Conservation (phyloP, 495 filamentous ascomycete species). For the Penicillium mononematosum region DNA sequence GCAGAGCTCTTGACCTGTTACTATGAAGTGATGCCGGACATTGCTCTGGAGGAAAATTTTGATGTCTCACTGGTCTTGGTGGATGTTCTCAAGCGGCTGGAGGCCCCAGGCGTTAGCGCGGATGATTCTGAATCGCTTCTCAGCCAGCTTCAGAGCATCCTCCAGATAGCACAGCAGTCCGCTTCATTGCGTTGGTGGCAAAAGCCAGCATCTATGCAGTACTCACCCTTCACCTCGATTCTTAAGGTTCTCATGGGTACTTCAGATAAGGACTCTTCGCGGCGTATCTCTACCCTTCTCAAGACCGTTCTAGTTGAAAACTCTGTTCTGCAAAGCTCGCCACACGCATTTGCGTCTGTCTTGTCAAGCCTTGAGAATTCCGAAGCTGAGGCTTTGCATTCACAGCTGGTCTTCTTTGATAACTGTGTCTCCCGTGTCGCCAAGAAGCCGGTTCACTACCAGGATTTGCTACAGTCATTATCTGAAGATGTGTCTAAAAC, state of each 20-base stretch:
- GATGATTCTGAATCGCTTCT: conserved; percentile 53
- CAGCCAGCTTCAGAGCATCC: conserved; percentile 70
- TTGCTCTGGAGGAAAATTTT: conserved; percentile 78
- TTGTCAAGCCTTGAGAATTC: conserved; percentile 47
- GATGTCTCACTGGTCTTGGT: conserved; percentile 78
- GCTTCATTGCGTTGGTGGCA: conserved; percentile 82
- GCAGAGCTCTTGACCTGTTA: conserved; percentile 73
- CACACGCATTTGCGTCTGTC: conserved; percentile 36
- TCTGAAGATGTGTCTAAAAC: conserved; percentile 38
- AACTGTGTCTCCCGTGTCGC: conserved; percentile 71
- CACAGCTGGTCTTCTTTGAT: conserved; percentile 64
- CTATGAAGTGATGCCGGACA: conserved; percentile 76
- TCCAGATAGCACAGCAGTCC: conserved; percentile 73
- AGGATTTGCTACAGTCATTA: conserved; percentile 46
- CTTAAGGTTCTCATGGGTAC: conserved; percentile 42
- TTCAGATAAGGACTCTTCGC: conserved; percentile 35
- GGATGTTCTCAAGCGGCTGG: conserved; percentile 55
- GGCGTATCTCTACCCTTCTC: conserved; percentile 35
- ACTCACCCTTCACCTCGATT: conserved; percentile 48
- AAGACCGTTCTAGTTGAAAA: conserved; percentile 37
- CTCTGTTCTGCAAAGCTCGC: conserved; percentile 34
- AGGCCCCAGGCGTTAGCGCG: conserved; percentile 34
- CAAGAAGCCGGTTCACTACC: conserved; percentile 72
- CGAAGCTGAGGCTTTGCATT: conserved; percentile 29
- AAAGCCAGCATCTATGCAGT: conserved; percentile 55